Percentiles rank a stretch among this genome's conserved stretches.
Conservation (phyloP, 768 basidiomycete species). For the Leccinum barrowsii region DNA sequence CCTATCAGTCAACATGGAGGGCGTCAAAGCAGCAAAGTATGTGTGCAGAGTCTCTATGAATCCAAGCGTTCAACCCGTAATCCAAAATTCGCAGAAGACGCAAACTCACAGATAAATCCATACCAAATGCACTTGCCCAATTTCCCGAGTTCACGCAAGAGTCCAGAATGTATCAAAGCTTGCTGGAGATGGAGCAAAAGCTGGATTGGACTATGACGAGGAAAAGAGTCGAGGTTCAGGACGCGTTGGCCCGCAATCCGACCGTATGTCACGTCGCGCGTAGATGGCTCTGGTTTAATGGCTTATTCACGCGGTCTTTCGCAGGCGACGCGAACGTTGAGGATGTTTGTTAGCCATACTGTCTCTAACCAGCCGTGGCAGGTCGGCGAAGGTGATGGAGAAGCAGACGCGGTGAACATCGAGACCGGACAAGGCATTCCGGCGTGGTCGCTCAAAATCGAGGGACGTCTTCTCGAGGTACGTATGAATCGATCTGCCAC, state of each 20-base stretch:
- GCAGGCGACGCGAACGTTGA: constrained; percentile 77
- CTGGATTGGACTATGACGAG: constrained; percentile 94
- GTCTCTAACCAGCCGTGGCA: constrained; percentile 88
- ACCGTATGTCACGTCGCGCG: constrained; percentile 36
- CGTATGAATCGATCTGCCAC: constrained; percentile 16
- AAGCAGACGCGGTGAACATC: constrained; percentile 46
- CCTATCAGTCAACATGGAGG: constrained; percentile 20
- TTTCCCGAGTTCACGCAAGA: constrained; percentile 75
- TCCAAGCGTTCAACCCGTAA: background rate
- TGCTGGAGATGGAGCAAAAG: constrained; percentile 85
- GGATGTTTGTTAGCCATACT: constrained; percentile 86
- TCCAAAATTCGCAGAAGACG: constrained; percentile 48
- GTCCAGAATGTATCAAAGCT: constrained; percentile 80
- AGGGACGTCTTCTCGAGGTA: constrained; percentile 83
- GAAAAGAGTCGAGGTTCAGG: constrained; percentile 88
- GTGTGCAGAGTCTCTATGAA: background rate
- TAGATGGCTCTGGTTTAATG: background rate
- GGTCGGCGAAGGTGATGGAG: constrained; percentile 37
- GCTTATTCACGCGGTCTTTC: constrained; percentile 3
- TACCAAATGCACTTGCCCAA: constrained; percentile 75
- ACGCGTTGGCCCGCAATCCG: constrained; percentile 72
- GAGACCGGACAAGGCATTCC: constrained; percentile 89
- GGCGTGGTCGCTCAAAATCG: constrained; percentile 84
- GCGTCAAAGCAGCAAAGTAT: constrained; percentile 35
- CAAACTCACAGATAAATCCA: constrained; percentile 73